Percentiles rank a stretch among this genome's conserved stretches.
phyloP scores from a whole-genome alignment of 2,329 filamentous ascomycete genomes.

The Atkinsonella hypoxylon region DNA sequence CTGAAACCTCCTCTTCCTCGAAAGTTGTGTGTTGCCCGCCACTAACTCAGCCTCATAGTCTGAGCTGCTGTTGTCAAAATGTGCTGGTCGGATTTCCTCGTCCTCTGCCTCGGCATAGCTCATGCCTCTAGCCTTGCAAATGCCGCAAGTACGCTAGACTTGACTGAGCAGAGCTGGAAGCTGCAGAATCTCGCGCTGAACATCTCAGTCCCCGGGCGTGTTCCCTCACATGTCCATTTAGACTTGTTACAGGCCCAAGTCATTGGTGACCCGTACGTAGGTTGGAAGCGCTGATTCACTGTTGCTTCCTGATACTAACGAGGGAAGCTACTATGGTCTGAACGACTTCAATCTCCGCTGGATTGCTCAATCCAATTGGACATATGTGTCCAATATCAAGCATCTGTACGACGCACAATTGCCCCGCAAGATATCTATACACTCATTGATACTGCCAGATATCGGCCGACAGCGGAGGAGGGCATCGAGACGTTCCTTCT shows the following conservation, averaged over 20 bases:
- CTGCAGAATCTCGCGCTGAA: slow-evolving; percentile 11
- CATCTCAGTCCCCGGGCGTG: slow-evolving; percentile 32
- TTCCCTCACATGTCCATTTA: slow-evolving; percentile 48
- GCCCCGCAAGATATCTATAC: neutral
- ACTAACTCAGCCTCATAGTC: neutral
- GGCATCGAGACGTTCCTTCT: slow-evolving; percentile 38
- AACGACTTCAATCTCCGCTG: slow-evolving; percentile 50
- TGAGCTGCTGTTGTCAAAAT: neutral
- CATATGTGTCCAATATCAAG: slow-evolving; percentile 38
- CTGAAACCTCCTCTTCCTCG: slow-evolving; percentile 8
- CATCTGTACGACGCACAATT: slow-evolving; percentile 20
- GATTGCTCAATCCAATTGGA: slow-evolving; percentile 44
- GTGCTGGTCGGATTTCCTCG: neutral
- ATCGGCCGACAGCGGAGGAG: slow-evolving; percentile 13
- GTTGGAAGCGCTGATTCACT: neutral
- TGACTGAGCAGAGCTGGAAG: slow-evolving; percentile 5
- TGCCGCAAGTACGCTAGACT: slow-evolving; percentile 1
- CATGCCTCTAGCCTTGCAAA: neutral
- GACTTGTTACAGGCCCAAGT: slow-evolving; percentile 41
- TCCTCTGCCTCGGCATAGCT: neutral
- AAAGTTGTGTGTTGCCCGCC: neutral
- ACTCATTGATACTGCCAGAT: slow-evolving; percentile 1
- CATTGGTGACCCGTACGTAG: slow-evolving; percentile 32
- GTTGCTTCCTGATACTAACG: slow-evolving; percentile 7
- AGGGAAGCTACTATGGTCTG: slow-evolving; percentile 33